Evolutionary conservation across 805 yeast genomes (phyloP).

Genomic region (Candida oleophila): DNA sequence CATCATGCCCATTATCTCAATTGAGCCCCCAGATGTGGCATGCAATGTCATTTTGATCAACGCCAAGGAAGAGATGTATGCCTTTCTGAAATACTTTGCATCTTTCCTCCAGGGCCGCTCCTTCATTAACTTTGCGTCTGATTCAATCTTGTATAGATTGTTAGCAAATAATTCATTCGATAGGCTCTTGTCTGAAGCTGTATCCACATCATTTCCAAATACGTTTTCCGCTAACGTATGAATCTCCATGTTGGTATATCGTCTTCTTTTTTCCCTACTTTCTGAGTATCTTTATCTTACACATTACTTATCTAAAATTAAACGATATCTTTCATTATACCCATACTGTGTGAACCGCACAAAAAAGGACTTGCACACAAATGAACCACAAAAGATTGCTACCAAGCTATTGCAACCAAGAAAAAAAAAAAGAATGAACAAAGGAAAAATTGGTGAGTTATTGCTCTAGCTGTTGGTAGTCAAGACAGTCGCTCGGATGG

Average conservation of each 20-base stretch:
- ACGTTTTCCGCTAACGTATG: not conserved
- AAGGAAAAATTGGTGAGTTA: too few relatives aligned
- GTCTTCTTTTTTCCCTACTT: not conserved
- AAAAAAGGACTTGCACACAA: too few relatives aligned
- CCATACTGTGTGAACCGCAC: too few relatives aligned
- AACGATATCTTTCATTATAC: too few relatives aligned
- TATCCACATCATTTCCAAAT: not conserved
- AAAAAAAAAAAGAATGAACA: too few relatives aligned
- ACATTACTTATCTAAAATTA: not conserved
- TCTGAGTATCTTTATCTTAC: not conserved
- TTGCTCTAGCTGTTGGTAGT: not conserved
- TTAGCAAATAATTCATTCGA: not conserved
- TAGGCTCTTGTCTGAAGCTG: not conserved
- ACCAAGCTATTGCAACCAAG: too few relatives aligned
- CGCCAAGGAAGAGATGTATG: conserved; percentile 69
- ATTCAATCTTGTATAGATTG: not conserved
- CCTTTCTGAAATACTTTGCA: conserved; percentile 59
- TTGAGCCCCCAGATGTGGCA: conserved; percentile 79
- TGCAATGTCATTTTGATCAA: conserved; percentile 74
- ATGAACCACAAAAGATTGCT: too few relatives aligned
- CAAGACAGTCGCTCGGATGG: not conserved
- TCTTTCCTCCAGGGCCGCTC: conserved; percentile 57
- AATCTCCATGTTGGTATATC: not conserved
- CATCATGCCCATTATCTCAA: conserved; percentile 95
- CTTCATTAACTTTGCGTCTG: not conserved